Conservation (phyloP, 768 basidiomycete species). For the Lepiota brunneoincarnata region DNA sequence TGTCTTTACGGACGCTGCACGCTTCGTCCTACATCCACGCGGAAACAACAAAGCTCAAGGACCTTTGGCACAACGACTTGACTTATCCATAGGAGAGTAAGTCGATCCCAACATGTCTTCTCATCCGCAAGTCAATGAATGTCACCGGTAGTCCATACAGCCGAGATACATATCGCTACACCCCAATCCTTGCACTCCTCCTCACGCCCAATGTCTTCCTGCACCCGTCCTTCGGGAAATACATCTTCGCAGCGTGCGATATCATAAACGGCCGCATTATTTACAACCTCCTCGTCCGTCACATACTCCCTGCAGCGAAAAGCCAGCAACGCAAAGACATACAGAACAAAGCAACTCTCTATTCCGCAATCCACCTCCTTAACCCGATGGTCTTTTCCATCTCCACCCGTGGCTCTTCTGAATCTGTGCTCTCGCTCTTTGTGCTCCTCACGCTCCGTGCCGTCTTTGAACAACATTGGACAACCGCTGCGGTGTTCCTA, state of each 20-base stretch:
- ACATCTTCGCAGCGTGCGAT: constrained; percentile 82
- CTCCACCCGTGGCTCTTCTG: constrained; percentile 95
- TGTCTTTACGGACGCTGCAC: constrained; percentile 91
- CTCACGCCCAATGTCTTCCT: constrained; percentile 78
- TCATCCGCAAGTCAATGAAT: constrained; percentile 2
- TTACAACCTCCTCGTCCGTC: constrained; percentile 53
- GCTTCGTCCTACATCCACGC: constrained; percentile 56
- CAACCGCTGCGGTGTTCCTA: constrained; percentile 64
- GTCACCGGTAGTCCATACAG: constrained; percentile 72
- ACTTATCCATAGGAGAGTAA: constrained; percentile 67
- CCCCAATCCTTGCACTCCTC: constrained; percentile 84
- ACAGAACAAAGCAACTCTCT: constrained; percentile 44
- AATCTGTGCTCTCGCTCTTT: constrained; percentile 78
- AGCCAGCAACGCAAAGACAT: constrained; percentile 1
- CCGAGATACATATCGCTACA: constrained; percentile 94
- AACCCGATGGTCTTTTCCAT: constrained; percentile 96
- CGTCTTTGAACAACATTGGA: constrained; percentile 58
- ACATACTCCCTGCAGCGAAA: constrained; percentile 36
- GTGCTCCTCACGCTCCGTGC: constrained; percentile 69
- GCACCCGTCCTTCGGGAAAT: constrained; percentile 88
- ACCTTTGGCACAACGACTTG: constrained; percentile 39
- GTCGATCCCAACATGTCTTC: constrained; percentile 27
- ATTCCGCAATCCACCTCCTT: constrained; percentile 74
- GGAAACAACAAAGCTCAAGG: constrained; percentile 59
- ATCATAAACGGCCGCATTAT: constrained; percentile 76